Base-by-base conservation (phyloP, 2,329 filamentous ascomycete genomes). In the Cephalotrichum gorgonifer region DNA sequence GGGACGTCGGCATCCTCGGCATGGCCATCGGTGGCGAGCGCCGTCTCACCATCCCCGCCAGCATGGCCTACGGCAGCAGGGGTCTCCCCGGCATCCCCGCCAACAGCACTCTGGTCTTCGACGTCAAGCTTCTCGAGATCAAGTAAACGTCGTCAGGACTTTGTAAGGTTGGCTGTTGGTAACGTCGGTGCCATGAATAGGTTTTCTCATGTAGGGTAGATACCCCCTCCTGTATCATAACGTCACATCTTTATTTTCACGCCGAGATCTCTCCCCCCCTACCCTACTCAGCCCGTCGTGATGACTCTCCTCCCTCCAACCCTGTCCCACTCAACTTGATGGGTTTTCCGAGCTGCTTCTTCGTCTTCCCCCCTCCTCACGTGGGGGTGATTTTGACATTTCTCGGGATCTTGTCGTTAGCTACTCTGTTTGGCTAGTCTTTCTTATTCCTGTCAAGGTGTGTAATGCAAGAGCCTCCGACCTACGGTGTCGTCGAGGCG, bases 11-110 rank as follows among this genome's bases (percentile, higher is more conserved):
- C 70, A 75, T 98, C 58, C 76, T 79, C 57, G 94, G 94, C 69
- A 96, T 98, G 88, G 75, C 83, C 58, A 84, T 90, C 57, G 93
- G 93, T 62, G 89, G 88, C 60, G 94, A 98, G 78, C 88, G 93
- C 61, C 85, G 93, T 58, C 77, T 98, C 61, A 90, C 83, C 54
- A 89, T 98, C 61, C 94, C 94, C 44, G 76, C 93, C 44, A 73
- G 85, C 60, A 81, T 91, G 51, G 94, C 86, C 60, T 98, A 98
- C 68, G 93, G 94, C 69, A 89, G 80, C 71, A 85, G 87, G 72
- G 74, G 77, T 53, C 70, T 86, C 23, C 86, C 88, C 46, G 89
- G 86, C 56, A 97, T 98, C 59, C 93, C 93, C 23, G 78, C 76
- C 59, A 96, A 97, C 79, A 91, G 88, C 66, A 88, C 85, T 57